Conservation (phyloP, 164 flowering plant species). For the Macadamia integrifolia region DNA sequence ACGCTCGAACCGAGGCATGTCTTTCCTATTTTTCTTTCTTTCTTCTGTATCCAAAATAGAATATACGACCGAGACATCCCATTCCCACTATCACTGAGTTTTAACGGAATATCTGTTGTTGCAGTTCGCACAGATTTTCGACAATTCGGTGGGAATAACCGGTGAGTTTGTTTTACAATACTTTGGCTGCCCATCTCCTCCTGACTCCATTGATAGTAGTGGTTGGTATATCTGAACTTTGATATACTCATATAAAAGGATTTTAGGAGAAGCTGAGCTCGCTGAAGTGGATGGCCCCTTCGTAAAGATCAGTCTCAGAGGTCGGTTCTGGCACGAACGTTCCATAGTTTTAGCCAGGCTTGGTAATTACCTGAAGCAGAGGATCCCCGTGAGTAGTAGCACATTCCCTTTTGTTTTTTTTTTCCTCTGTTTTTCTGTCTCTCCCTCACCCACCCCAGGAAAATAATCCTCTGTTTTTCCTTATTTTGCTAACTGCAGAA, state of each 20-base stretch:
- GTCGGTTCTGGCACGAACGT: conserved; percentile 89
- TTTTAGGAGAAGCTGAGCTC: conserved; percentile 64
- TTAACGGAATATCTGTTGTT: neutral
- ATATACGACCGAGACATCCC: too few relatives aligned
- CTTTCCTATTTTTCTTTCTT: neutral
- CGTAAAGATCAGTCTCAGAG: conserved; percentile 76
- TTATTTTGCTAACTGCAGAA: too few relatives aligned
- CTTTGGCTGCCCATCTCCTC: too few relatives aligned
- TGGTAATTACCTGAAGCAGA: conserved; percentile 77
- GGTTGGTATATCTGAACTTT: neutral
- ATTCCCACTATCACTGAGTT: too few relatives aligned
- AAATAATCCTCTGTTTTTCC: too few relatives aligned
- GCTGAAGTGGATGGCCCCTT: conserved; percentile 92
- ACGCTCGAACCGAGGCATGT: conserved; percentile 27
- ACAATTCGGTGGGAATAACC: conserved; percentile 75
- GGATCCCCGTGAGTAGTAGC: conserved; percentile 68
- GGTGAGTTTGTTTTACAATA: conserved; percentile 26
- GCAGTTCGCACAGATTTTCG: conserved; percentile 81
- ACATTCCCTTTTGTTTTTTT: neutral
- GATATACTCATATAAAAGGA: neutral
- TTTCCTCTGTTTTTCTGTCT: neutral
- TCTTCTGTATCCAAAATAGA: neutral
- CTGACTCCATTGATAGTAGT: too few relatives aligned
- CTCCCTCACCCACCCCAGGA: too few relatives aligned
- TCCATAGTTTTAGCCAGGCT: conserved; percentile 68